Conservation (phyloP, 306 rosid species). For the Acmispon strigosus region DNA sequence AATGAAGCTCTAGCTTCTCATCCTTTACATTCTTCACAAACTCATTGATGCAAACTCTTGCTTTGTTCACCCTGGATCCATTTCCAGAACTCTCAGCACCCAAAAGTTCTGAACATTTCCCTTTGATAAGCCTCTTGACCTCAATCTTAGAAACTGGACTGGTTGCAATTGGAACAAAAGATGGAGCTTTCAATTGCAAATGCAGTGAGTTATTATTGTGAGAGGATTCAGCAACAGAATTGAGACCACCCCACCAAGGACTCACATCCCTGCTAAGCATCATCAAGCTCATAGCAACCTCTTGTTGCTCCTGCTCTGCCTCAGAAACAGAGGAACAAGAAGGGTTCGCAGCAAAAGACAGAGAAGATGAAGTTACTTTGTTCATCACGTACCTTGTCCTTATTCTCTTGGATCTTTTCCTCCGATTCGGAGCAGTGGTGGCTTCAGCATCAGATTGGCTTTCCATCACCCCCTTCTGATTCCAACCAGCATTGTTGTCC, state of each 20-base stretch:
- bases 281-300: constrained; percentile 80
- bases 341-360: constrained; percentile 28
- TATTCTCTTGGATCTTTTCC: constrained; percentile 58
- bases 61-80: constrained; percentile 10
- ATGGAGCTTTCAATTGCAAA: constrained; percentile 41
- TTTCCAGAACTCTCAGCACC: background rate
- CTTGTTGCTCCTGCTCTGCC: constrained; percentile 68
- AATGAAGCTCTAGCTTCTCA: constrained; percentile 18
- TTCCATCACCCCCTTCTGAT: constrained; percentile 35
- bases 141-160: constrained; percentile 17
- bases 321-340: constrained; percentile 49
- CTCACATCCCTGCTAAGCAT: constrained; percentile 72
- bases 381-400: constrained; percentile 42
- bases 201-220: constrained; percentile 41
- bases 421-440: constrained; percentile 37
- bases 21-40: constrained; percentile 12
- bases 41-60: constrained; percentile 6
- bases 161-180: constrained; percentile 4
- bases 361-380: constrained; percentile 14
- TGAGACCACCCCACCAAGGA: constrained; percentile 37
- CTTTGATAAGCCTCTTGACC: background rate
- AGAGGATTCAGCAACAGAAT: constrained; percentile 50
- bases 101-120: constrained; percentile 25
- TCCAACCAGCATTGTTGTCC: constrained; percentile 1
- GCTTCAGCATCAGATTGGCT: constrained; percentile 58